Conservation (phyloP, 805 yeast genomes). For the Teunomyces stri region DNA sequence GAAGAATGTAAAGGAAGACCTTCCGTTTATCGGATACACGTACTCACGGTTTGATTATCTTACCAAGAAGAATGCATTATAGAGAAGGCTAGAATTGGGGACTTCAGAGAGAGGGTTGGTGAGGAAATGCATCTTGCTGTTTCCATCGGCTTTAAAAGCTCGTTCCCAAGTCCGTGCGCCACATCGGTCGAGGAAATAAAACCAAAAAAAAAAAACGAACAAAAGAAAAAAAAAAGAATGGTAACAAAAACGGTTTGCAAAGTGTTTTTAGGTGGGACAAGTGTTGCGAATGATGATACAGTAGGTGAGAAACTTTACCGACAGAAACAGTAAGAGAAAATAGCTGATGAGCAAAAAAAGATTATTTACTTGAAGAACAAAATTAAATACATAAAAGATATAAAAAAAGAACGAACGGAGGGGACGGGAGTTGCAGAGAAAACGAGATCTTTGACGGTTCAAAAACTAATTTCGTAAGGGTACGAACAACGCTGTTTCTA, state of each 20-base stretch:
- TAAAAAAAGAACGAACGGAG: neutral
- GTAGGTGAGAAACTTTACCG: neutral
- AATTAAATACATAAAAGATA: neutral
- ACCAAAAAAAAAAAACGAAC: too few relatives aligned
- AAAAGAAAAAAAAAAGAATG: neutral
- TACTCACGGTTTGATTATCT: constrained; percentile 91
- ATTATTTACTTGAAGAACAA: neutral
- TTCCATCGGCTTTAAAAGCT: neutral
- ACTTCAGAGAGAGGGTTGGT: neutral
- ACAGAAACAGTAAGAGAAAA: too few relatives aligned
- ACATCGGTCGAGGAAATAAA: neutral
- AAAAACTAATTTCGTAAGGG: too few relatives aligned
- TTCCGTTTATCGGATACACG: constrained; percentile 97
- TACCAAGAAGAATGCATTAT: constrained; percentile 67
- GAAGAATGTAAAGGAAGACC: constrained; percentile 69
- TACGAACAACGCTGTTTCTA: too few relatives aligned
- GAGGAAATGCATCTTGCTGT: neutral
- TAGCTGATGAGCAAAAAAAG: neutral
- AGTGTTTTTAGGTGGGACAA: too few relatives aligned
- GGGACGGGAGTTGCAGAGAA: too few relatives aligned
- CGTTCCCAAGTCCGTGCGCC: neutral
- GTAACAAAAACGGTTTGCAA: neutral
- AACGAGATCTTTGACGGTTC: too few relatives aligned
- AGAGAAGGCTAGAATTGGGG: neutral
- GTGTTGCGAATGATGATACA: neutral